Base-by-base conservation (phyloP, 352 stramenopile genomes). In the Phytophthora aleatoria region DNA sequence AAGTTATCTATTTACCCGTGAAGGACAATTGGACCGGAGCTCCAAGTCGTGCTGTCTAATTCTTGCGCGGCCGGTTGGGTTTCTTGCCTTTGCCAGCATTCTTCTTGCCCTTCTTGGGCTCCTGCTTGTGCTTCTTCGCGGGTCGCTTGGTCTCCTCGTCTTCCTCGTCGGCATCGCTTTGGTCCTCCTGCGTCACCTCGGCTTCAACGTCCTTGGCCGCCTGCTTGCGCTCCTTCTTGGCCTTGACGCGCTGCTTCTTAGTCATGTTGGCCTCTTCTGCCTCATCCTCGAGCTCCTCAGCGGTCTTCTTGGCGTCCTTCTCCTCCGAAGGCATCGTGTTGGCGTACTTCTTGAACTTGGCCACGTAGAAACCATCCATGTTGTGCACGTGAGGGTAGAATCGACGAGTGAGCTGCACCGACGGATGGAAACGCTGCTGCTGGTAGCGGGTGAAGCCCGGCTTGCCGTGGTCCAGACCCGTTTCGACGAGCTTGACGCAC, bases 381-480 rank as follows among this genome's bases (percentile, higher is more conserved):
- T 99, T 99, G 87, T 99, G 98, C 68, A 97, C 97, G 73, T 99
- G 98, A 41, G 98, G 98, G 82, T 99, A 99, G 73, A 99, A 99
- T 53, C 98, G 87, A 33, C 96, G 76, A 38, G 97, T 99, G 41
- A 99, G 80, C 20, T 87, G 83, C 64, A 99, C 72, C 16, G 92
- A 98, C 20, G 97, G 97, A 81, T 99, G 97, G 84, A 99, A 99
- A 55, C 97, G 85, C 66, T 98, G 96, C 69, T 99, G 89, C 72
- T 98, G 92, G 79, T 98, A 99, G 50, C 87, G 84, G 13, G 89
- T 96, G 64, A 98, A 96, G 35, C 93, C 93, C 6, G 89, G 73
- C 59, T 93, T 96, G 80, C 97, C 98, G 83, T 99, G 97, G 73
- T 98, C 92, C 51, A 99, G 79, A n/a, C 96, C 97, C 47, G 94